Evolutionary conservation across 352 stramenopile species (phyloP), one percentile per base, ranked within the genome.

Genomic region (Globisporangium irregulare): DNA sequence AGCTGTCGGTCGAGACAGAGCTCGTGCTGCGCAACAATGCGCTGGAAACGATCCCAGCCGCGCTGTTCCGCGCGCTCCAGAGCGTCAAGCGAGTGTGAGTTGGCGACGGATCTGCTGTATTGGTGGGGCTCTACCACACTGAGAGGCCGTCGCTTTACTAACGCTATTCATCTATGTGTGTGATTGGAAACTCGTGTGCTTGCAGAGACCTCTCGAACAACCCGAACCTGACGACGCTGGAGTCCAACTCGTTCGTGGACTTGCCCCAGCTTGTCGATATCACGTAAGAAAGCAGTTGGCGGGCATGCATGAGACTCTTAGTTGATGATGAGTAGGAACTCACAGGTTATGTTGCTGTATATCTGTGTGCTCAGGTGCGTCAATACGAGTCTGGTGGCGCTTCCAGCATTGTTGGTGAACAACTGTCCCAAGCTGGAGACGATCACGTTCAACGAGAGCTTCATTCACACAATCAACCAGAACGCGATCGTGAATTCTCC

Each of bases 201-300:
- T 53, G 29, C 41, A 90, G 80, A 53, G 69, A 87, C 64, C 54
- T 89, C 5, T 91, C 83, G 1, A 68, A 84, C 59, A 92, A 92
- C 67, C 80, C 78, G 24, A 66, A 62, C 14, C 68, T 92, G 38
- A 81, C 74, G 29, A 64, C 69, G 65, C 71, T 91, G n/a, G 70
- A 80, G 36, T 25, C 81, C 1, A 68, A 78, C 32, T 80, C 78
- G 4, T 91, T 91, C 46, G 76, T 68, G 34, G 69, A 75, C 38
- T 65, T 90, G 56, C 62, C 76, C 10, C 55, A 70, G 58, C 74
- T 91, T 0, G 58, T 82, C 32, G 73, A 71, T 46, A 76, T 92
- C 43, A 60, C 70, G 81, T 90, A 75, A n/a, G 71, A 4, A 18
- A 24, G 9, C 32, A 36, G 14, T 9, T 29, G 20, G 12, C 24